These are phyloP conservation scores for Calonectria hongkongensis DNA, from an alignment of 2,329 filamentous ascomycete genomes.

Conservation along the genomic window DNA sequence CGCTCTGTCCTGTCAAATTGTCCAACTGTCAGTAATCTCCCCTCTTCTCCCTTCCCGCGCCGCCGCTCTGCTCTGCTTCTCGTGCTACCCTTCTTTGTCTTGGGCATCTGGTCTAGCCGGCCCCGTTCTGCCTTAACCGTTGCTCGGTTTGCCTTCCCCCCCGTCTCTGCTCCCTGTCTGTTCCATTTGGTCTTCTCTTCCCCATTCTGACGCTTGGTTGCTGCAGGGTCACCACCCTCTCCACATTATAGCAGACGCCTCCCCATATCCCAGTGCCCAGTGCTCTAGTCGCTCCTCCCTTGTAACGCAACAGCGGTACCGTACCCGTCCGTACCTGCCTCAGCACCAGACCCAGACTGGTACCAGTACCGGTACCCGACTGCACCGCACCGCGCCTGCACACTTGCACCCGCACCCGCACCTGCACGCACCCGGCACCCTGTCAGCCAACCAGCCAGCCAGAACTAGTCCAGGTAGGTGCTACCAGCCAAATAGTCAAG, in stretches of 20 bases:
- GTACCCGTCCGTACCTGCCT: conserved; percentile 25
- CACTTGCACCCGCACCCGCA: background rate
- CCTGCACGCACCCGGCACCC: conserved; percentile 19
- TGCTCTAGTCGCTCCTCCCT: conserved; percentile 3
- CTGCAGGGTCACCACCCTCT: conserved; percentile 36
- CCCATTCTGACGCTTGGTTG: conserved; percentile 33
- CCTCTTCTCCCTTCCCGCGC: conserved; percentile 10
- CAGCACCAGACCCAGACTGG: conserved; percentile 23
- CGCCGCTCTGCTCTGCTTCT: background rate
- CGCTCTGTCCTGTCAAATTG: conserved; percentile 5
- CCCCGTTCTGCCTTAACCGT: conserved; percentile 5
- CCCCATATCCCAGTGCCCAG: conserved; percentile 11
- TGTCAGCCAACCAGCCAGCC: conserved; percentile 17
- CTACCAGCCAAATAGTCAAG: conserved; percentile 29
- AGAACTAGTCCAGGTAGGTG: conserved; percentile 34
- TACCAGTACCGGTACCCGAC: conserved; percentile 19
- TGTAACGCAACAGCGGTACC: conserved; percentile 24
- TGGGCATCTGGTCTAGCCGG: conserved; percentile 5
- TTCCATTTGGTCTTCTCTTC: conserved; percentile 19
- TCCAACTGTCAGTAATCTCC: conserved; percentile 23
- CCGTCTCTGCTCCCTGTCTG: conserved; percentile 14
- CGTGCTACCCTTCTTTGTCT: conserved; percentile 22
- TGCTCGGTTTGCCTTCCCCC: conserved; percentile 10
- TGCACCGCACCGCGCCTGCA: background rate
- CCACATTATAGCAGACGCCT: conserved; percentile 31